Evolutionary conservation across 2,329 filamentous ascomycete species (phyloP).

Genomic region (Xylaria polymorpha): DNA sequence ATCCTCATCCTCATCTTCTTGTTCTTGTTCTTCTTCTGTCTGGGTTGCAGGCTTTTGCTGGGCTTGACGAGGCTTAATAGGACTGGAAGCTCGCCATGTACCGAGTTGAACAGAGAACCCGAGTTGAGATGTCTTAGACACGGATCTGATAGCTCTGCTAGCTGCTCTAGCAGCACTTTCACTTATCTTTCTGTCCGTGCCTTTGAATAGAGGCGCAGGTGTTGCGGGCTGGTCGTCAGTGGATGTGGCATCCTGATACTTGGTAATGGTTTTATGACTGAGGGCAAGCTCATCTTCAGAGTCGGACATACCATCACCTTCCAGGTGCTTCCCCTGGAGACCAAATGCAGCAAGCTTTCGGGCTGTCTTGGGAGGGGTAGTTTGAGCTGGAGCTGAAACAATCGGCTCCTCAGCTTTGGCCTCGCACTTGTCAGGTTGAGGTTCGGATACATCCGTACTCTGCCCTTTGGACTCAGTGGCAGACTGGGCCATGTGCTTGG

Average conservation of each 20-base stretch:
- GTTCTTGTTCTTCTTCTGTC: conserved; percentile 38
- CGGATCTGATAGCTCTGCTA: conserved; percentile 49
- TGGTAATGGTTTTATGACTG: conserved; percentile 45
- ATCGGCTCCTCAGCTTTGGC: conserved; percentile 28
- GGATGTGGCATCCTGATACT: conserved; percentile 44
- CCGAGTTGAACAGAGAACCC: conserved; percentile 72
- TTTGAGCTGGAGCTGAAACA: conserved; percentile 36
- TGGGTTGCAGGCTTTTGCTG: conserved; percentile 44
- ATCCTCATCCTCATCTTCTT: conserved; percentile 40
- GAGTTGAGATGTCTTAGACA: conserved; percentile 51
- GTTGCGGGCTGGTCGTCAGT: conserved; percentile 54
- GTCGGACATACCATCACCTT: conserved; percentile 59
- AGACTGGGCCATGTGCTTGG: background rate
- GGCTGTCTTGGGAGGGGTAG: conserved; percentile 48
- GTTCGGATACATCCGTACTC: background rate
- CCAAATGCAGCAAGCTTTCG: conserved; percentile 52
- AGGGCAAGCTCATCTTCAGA: conserved; percentile 65
- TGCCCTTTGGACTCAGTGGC: background rate
- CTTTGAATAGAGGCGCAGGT: conserved; percentile 52
- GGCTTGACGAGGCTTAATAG: conserved; percentile 54
- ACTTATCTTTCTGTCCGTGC: conserved; percentile 41
- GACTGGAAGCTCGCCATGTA: conserved; percentile 72
- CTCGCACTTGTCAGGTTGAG: conserved; percentile 41
- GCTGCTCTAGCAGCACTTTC: conserved; percentile 47
- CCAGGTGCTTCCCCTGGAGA: conserved; percentile 61